Evolutionary conservation across 305 asterid genomes (phyloP).

Genomic region (Rubia tinctorum): DNA sequence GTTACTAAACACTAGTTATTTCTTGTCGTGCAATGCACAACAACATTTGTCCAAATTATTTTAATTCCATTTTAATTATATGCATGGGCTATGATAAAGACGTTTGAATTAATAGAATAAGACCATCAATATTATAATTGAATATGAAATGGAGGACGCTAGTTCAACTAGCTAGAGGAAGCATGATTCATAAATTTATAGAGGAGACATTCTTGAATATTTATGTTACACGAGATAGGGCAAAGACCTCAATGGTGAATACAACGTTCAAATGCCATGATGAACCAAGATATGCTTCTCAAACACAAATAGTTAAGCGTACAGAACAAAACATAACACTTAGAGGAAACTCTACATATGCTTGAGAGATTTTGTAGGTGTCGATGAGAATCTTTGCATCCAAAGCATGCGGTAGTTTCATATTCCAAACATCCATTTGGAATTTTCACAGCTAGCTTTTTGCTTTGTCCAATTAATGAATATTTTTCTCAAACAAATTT

Average conservation of each 20-base stretch:
- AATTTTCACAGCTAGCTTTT: no score
- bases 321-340: not conserved
- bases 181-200: not conserved
- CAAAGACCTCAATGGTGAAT: not conserved
- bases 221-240: not conserved
- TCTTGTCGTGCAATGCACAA: no score
- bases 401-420: no score
- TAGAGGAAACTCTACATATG: not conserved
- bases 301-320: not conserved
- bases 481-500: no score
- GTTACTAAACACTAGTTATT: no score
- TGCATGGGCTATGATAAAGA: no score
- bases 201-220: not conserved
- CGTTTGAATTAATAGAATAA: no score
- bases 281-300: not conserved
- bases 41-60: no score
- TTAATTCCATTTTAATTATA: no score
- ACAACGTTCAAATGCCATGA: not conserved
- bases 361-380: slow-evolving; percentile 6
- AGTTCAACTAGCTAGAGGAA: not conserved
- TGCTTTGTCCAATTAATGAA: no score
- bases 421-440: no score
- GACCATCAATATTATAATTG: not conserved
- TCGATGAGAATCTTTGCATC: not conserved
- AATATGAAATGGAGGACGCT: not conserved